phyloP scores from a whole-genome alignment of 2,329 filamentous ascomycete species.

The Venturia carpophila region DNA sequence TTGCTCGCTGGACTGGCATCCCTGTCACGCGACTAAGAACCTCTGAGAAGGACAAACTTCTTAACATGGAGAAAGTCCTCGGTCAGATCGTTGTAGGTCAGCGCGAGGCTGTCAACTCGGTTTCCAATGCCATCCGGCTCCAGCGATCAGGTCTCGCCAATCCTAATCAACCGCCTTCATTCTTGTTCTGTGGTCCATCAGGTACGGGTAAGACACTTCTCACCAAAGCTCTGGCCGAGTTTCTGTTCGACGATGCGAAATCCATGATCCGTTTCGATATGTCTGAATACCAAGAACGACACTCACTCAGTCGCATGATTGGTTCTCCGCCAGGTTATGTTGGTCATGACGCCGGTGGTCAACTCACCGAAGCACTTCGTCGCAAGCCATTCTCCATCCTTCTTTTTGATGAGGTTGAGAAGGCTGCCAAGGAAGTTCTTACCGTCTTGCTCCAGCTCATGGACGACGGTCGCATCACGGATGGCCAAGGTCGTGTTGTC shows the following conservation, averaged over 20 bases:
- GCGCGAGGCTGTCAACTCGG: conserved; percentile 83
- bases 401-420: conserved; percentile 96
- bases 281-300: conserved; percentile 98
- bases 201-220: conserved; percentile 97
- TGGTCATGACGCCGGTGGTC: conserved; percentile 89
- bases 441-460: conserved; percentile 98
- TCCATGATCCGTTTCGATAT: conserved; percentile 99
- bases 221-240: conserved; percentile 94
- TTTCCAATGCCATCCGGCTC: conserved; percentile 91
- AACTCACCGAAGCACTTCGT: conserved; percentile 88
- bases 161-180: conserved; percentile 93
- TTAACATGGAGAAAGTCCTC: conserved; percentile 89
- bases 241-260: conserved; percentile 94
- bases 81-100: conserved; percentile 84
- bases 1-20: conserved; percentile 95
- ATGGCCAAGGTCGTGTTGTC: conserved; percentile 89
- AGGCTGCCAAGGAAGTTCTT: conserved; percentile 93
- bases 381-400: conserved; percentile 96
- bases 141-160: conserved; percentile 92
- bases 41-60: conserved; percentile 95
- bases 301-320: conserved; percentile 94
- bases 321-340: conserved; percentile 95
- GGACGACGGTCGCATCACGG: conserved; percentile 97
- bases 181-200: conserved; percentile 97
- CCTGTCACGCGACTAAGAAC: conserved; percentile 90